Conservation (phyloP, 2,329 filamentous ascomycete genomes). For the Rugonectria rugulosa region DNA sequence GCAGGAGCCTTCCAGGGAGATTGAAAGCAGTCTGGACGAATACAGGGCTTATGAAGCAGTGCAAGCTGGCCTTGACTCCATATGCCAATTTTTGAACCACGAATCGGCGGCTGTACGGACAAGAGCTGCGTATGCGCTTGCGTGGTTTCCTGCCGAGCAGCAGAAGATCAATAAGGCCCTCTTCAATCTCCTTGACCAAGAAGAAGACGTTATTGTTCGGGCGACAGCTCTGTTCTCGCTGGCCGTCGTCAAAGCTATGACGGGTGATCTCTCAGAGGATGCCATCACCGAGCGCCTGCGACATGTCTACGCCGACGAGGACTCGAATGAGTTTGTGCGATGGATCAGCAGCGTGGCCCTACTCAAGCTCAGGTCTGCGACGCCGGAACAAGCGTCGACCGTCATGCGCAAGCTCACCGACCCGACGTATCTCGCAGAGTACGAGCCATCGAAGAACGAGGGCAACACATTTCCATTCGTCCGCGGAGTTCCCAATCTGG, state of each 20-base stretch:
- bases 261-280: background rate
- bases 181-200: background rate
- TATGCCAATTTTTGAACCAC: background rate
- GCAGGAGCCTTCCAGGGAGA: no score
- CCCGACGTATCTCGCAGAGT: background rate
- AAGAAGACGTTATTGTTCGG: background rate
- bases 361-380: slow-evolving; percentile 2
- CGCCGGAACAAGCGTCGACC: background rate
- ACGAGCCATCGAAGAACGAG: background rate
- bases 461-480: background rate
- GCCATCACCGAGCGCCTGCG: background rate
- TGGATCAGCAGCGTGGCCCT: slow-evolving; percentile 5
- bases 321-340: background rate
- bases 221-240: background rate
- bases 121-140: background rate
- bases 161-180: background rate
- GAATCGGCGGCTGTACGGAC: background rate
- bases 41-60: background rate
- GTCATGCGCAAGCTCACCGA: background rate
- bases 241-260: background rate
- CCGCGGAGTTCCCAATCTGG: background rate
- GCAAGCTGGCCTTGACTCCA: background rate
- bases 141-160: background rate
- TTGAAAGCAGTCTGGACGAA: no score
- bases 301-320: background rate